These are phyloP conservation scores for Rhodotorula diobovata DNA, from an alignment of 768 basidiomycete species.

Conservation along the genomic window DNA sequence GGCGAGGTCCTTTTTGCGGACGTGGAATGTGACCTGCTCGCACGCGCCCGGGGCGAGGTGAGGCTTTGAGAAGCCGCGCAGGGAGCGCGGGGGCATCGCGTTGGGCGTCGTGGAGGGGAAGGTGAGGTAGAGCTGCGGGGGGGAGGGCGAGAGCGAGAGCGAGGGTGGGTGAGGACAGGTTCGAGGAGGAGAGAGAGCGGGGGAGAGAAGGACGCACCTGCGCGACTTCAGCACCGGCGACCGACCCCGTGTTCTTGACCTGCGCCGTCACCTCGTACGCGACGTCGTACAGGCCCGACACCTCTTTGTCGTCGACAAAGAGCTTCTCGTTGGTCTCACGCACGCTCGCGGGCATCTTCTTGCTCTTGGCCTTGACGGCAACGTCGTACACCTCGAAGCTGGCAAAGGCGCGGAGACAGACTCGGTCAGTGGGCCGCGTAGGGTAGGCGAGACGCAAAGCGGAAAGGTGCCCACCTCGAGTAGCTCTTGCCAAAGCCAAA, in stretches of 20 bases:
- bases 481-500: slow-evolving; percentile 46
- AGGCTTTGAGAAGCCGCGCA: slow-evolving; percentile 44
- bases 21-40: slow-evolving; percentile 45
- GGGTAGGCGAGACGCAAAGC: too few relatives aligned
- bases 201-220: slow-evolving; percentile 11
- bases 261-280: slow-evolving; percentile 21
- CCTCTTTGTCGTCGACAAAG: slow-evolving; percentile 3
- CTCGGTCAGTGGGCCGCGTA: too few relatives aligned
- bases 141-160: too few relatives aligned
- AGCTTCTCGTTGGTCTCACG: slow-evolving; percentile 29
- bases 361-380: slow-evolving; percentile 1
- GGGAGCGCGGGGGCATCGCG: slow-evolving; percentile 28
- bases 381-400: slow-evolving; percentile 43
- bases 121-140: slow-evolving; percentile 37
- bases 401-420: too few relatives aligned
- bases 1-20: slow-evolving; percentile 41
- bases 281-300: slow-evolving; percentile 16
- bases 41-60: slow-evolving; percentile 34
- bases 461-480: background rate
- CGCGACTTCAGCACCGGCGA: slow-evolving; percentile 27
- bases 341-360: background rate
- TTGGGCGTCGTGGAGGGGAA: slow-evolving; percentile 23
- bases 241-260: slow-evolving; percentile 33
- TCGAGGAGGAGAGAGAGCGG: background rate
- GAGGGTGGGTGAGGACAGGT: too few relatives aligned